Base-by-base conservation (phyloP, 805 yeast species). In the Sugiyamaella valdiviana region DNA sequence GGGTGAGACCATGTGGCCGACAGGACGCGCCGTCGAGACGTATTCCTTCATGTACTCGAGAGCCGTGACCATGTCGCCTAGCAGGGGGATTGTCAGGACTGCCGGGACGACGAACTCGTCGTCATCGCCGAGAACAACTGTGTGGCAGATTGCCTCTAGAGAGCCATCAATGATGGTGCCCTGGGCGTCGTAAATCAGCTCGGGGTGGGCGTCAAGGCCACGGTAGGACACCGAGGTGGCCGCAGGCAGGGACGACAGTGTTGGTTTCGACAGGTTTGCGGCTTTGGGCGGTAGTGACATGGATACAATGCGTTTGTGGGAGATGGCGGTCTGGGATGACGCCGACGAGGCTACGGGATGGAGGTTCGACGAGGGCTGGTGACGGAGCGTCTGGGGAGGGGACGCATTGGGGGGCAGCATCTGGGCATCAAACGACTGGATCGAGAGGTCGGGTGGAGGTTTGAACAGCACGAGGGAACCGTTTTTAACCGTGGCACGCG, bases 121-220 rank as follows among this genome's bases (percentile, higher is more conserved):
- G 49, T 66, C 70, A 17, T 63, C 68, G 50, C 74, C 74, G 62
- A 81, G 82, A 14, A 88, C 62, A 21, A 86, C 69, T 2, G 85
- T 76, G 65, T 90, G 97, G 48, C 90, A 78, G 35, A 89, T 71
- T 41, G 89, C 77, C 63, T 89, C 96, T 9, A 78, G 59, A 0
- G 86, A 62, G 16, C 86, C 86, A 19, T 76, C 72, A 6, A 72
- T 54, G 17, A 75, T 67, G 16, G 75, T 74, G 17, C 76, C 73
- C 3, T 67, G 61, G 15, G 64, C 61, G 58, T 82, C 86, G 49
- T 78, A 52, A 29, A 66, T 70, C 23, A 82, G 60, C 41, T 76
- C 79, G 5, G 88, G 88, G 58, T 83, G 90, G 7, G 85, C 84
- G 23, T 51, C 60, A 21, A 51, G 24, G 3, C 62, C 56, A 15